Conservation (phyloP, 352 stramenopile species). For the Globisporangium canariense region DNA sequence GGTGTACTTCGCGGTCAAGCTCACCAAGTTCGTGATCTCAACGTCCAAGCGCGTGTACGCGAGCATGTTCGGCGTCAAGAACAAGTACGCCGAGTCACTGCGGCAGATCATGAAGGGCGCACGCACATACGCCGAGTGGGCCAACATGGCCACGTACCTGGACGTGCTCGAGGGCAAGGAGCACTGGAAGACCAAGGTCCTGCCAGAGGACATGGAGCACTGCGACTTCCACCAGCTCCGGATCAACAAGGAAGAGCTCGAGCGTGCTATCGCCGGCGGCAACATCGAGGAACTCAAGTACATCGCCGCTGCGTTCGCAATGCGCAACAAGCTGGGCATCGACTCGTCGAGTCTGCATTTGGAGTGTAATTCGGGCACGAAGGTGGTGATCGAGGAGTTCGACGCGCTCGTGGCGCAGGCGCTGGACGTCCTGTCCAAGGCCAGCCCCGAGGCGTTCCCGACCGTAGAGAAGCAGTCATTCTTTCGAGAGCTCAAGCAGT, state of each 20-base stretch:
- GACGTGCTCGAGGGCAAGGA: conserved; percentile 59
- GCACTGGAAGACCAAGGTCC: conserved; percentile 53
- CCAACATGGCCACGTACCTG: conserved; percentile 58
- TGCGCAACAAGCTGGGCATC: conserved; percentile 61
- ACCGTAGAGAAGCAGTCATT: conserved; percentile 42
- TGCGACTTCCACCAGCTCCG: conserved; percentile 61
- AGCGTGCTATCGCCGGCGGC: conserved; percentile 23
- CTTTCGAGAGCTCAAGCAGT: conserved; percentile 61
- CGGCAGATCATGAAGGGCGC: conserved; percentile 59
- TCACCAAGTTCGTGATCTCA: conserved; percentile 36
- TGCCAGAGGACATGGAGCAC: conserved; percentile 40
- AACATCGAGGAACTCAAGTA: conserved; percentile 58
- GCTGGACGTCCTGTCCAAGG: conserved; percentile 36
- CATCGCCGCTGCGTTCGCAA: conserved; percentile 55
- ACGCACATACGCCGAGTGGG: conserved; percentile 52
- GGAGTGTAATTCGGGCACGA: conserved; percentile 58
- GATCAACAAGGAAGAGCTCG: conserved; percentile 37
- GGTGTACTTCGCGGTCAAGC: conserved; percentile 49
- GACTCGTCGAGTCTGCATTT: conserved; percentile 53
- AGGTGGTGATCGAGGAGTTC: conserved; percentile 55
- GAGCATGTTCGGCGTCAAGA: conserved; percentile 34
- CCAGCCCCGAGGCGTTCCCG: conserved; percentile 31
- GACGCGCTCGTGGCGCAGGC: conserved; percentile 39
- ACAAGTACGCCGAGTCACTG: conserved; percentile 52
- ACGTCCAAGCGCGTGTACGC: conserved; percentile 24